Percentiles rank a stretch among this genome's conserved stretches.
Conservation (phyloP, 2,329 filamentous ascomycete species). For the Decorospora gaudefroyi region DNA sequence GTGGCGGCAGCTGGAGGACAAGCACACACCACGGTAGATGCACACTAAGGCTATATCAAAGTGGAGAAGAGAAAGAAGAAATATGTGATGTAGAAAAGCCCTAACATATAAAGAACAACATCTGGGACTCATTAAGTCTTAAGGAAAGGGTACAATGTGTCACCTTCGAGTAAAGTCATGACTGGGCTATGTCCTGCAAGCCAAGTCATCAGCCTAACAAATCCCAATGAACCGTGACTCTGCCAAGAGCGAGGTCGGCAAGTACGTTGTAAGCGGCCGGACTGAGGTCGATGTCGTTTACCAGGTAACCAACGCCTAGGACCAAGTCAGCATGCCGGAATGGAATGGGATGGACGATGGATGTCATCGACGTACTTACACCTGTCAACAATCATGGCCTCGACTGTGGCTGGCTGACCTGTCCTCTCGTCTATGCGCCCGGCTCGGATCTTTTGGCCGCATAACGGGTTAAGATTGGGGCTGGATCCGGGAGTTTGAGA, state of each 20-base stretch:
- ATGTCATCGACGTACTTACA: slow-evolving; percentile 50
- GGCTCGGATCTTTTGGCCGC: slow-evolving; percentile 68
- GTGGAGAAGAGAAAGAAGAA: not conserved
- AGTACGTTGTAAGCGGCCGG: slow-evolving; percentile 55
- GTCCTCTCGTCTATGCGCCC: slow-evolving; percentile 52
- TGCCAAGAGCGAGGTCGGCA: slow-evolving; percentile 53
- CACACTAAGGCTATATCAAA: no score
- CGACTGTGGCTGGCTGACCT: slow-evolving; percentile 57
- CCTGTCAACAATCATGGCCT: slow-evolving; percentile 70
- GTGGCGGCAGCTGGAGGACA: no score
- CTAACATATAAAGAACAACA: slow-evolving; percentile 1
- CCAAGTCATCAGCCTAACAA: slow-evolving; percentile 42
- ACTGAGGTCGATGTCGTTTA: slow-evolving; percentile 57
- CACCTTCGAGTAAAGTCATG: slow-evolving; percentile 6
- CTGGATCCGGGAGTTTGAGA: slow-evolving; percentile 56
- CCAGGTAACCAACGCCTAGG: slow-evolving; percentile 53
- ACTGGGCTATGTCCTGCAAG: not conserved
- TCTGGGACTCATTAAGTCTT: not conserved
- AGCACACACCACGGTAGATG: no score
- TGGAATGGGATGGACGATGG: not conserved
- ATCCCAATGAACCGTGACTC: slow-evolving; percentile 57
- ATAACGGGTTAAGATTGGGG: slow-evolving; percentile 68
- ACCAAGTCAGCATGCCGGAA: slow-evolving; percentile 18
- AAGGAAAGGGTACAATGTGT: not conserved
- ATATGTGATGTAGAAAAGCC: not conserved